Conservation (phyloP, 345 rosid genomes). For the Lepidium africanum region DNA sequence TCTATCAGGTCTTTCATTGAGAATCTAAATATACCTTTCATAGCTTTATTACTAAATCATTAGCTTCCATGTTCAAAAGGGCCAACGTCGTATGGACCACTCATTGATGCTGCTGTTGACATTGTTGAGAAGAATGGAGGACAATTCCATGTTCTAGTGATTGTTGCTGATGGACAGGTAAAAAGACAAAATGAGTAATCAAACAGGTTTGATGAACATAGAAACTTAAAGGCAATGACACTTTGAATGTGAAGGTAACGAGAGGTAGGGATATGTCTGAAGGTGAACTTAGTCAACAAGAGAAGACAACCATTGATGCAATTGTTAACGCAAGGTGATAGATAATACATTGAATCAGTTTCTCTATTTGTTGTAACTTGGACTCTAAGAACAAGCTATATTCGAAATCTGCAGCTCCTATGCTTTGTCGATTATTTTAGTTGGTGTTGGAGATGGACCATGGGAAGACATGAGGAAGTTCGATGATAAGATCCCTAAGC, state of each 20-base stretch:
- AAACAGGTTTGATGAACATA: background rate
- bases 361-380: background rate
- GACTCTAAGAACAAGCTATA: background rate
- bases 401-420: conserved; percentile 31
- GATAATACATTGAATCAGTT: conserved; percentile 24
- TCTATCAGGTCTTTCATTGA: conserved; percentile 49
- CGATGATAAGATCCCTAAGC: conserved; percentile 65
- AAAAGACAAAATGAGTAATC: background rate
- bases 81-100: conserved; percentile 74
- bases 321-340: conserved; percentile 62
- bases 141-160: conserved; percentile 70
- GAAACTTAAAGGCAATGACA: background rate
- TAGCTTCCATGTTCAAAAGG: conserved; percentile 33
- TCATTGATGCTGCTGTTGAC: conserved; percentile 56
- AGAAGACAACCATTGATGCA: conserved; percentile 46
- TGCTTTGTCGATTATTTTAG: conserved; percentile 60
- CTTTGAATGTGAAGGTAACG: conserved; percentile 44
- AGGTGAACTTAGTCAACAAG: conserved; percentile 52
- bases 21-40: background rate
- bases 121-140: conserved; percentile 64
- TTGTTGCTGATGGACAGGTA: conserved; percentile 86
- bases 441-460: conserved; percentile 84
- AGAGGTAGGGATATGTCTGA: conserved; percentile 37
- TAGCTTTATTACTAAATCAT: background rate
- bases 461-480: conserved; percentile 79